Base-by-base conservation (phyloP, 148 eudicot genomes). In the Chenopodium quinoa region DNA sequence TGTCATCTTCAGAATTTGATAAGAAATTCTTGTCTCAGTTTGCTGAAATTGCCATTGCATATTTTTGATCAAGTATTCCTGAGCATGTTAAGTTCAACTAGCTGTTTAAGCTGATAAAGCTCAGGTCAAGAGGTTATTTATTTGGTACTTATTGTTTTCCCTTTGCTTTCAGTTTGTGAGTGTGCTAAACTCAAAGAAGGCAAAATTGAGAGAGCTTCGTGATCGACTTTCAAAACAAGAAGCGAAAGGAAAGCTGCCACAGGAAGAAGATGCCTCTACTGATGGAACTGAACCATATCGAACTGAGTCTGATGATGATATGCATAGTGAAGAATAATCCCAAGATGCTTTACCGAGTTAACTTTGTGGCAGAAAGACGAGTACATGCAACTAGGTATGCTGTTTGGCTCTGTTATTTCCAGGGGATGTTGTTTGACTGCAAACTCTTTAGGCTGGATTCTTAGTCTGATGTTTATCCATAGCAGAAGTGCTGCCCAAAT, bases 171-270 rank as follows among this genome's bases (percentile, higher is more conserved):
- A 96, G 99, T 96, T 96, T 90, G 90, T 96, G 78, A 86, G 86
- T 46, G 90, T 96, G 37, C 78, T 96, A 80, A 96, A 96, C 86
- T 88, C 93, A 44, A 96, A 96, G 91, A 96, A 96, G 85, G 91
- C 93, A 80, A 96, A 92, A 84, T 90, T 96, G 27, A 91, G 98
- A 85, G 93, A 91, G 84, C 92, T 93, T 82, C 92, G 94, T 29
- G 90, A 90, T 81, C 85, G 75, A 80, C 86, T 90, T 32, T 88
- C 91, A 3, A 89, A 91, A 48, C 84, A 84, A 82, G 85, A 60
- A 56, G 86, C 83, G 12, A 70, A 80, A 29, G 82, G 82, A 34
- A 88, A 93, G 82, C 72, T 62, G 75, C 83, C 88, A 27, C 88
- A 83, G 80, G 87, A 88, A 84, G 94, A 86, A 71, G 96, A 91